Evolutionary conservation across 2,329 filamentous ascomycete genomes (phyloP).

Genomic region (Scleromitrula shiraiana): DNA sequence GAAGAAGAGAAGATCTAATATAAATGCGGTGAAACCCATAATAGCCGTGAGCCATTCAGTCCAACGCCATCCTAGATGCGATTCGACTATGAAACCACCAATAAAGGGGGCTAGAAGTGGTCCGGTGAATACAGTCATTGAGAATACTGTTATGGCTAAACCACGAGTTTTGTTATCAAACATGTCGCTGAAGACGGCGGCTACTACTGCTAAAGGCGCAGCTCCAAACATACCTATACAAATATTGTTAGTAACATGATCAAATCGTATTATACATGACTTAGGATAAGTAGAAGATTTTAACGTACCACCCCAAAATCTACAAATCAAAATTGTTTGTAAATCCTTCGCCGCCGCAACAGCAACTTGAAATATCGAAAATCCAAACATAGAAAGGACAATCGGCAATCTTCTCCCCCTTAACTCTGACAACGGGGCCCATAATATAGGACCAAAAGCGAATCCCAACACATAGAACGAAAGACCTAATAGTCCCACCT

Average conservation of each 20-base stretch:
- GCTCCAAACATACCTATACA: slow-evolving; percentile 52
- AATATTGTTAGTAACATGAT: too few species aligned
- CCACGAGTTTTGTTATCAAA: slow-evolving; percentile 57
- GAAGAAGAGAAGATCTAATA: slow-evolving; percentile 53
- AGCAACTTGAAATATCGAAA: slow-evolving; percentile 60
- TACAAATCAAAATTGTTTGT: slow-evolving; percentile 60
- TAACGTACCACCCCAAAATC: slow-evolving; percentile 62
- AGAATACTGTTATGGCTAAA: slow-evolving; percentile 48
- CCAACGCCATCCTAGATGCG: slow-evolving; percentile 64
- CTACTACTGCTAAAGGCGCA: slow-evolving; percentile 59
- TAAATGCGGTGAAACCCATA: slow-evolving; percentile 54
- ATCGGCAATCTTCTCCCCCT: slow-evolving; percentile 58
- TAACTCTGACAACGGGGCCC: slow-evolving; percentile 66
- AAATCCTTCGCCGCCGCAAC: slow-evolving; percentile 59
- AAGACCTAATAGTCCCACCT: slow-evolving; percentile 57
- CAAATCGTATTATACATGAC: too few species aligned
- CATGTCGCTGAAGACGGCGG: slow-evolving; percentile 66
- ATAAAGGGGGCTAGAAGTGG: slow-evolving; percentile 61
- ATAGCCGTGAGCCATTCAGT: slow-evolving; percentile 57
- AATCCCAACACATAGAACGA: slow-evolving; percentile 66
- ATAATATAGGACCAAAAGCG: slow-evolving; percentile 62
- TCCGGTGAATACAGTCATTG: slow-evolving; percentile 57
- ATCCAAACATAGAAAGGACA: slow-evolving; percentile 56
- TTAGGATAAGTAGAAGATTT: too few species aligned
- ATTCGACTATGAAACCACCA: slow-evolving; percentile 57